phyloP scores from a whole-genome alignment of 2,329 filamentous ascomycete species.

The Diaporthe caulivora region DNA sequence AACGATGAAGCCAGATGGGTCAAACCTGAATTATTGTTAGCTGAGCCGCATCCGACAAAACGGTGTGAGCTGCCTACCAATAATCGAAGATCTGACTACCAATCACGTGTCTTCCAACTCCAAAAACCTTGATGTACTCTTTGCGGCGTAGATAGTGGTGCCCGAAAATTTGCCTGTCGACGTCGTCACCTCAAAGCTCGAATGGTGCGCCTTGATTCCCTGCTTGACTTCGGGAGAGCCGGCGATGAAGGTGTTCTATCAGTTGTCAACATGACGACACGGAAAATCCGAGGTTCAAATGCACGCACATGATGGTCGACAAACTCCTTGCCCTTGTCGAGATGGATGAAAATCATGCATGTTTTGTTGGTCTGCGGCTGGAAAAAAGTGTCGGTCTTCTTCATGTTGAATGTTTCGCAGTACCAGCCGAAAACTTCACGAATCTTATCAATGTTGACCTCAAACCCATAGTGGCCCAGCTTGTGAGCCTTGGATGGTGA shows the following conservation, averaged over 20 bases:
- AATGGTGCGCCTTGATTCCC: conserved; percentile 14
- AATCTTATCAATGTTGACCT: neutral
- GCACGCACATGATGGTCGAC: conserved; percentile 19
- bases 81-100: conserved; percentile 28
- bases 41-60: neutral
- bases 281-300: too few species aligned
- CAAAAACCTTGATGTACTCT: conserved; percentile 3
- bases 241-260: conserved; percentile 15
- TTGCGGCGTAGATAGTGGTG: conserved; percentile 2
- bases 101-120: neutral
- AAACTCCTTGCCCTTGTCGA: conserved; percentile 20
- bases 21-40: neutral
- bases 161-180: conserved; percentile 14
- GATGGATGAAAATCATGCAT: conserved; percentile 11
- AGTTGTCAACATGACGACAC: neutral
- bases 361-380: conserved; percentile 1
- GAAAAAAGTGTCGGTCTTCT: conserved; percentile 16
- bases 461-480: conserved; percentile 15
- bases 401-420: conserved; percentile 13
- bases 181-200: conserved; percentile 22
- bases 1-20: conserved; percentile 25
- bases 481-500: conserved; percentile 10
- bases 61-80: neutral
- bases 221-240: conserved; percentile 4
- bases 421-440: conserved; percentile 4